These are phyloP conservation scores for Fusarium veterinarium DNA, from an alignment of 2,329 filamentous ascomycete species.

Conservation along the genomic window DNA sequence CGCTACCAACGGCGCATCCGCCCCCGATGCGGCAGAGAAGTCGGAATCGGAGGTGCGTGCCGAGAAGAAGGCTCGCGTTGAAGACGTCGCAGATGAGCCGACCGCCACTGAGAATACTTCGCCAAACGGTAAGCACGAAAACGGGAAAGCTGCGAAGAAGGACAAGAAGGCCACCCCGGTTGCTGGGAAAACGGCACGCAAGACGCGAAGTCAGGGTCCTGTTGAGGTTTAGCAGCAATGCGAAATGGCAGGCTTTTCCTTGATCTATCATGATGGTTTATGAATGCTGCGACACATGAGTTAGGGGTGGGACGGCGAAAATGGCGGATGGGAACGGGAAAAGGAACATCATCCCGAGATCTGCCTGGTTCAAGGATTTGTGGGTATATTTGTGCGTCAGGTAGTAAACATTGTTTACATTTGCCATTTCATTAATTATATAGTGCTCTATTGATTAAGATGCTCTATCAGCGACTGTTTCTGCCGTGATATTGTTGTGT, in stretches of 20 bases:
- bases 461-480: background rate
- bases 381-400: slow-evolving; percentile 33
- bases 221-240: slow-evolving; percentile 42
- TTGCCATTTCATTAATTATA: background rate
- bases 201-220: slow-evolving; percentile 58
- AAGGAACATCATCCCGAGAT: slow-evolving; percentile 15
- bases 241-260: background rate
- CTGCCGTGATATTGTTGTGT: background rate
- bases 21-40: slow-evolving; percentile 27
- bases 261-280: slow-evolving; percentile 12
- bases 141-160: slow-evolving; percentile 47
- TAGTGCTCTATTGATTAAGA: background rate
- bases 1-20: slow-evolving; percentile 32
- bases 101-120: slow-evolving; percentile 28
- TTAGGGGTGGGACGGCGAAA: slow-evolving; percentile 37
- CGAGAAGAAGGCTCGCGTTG: slow-evolving; percentile 57
- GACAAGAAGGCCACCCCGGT: slow-evolving; percentile 50
- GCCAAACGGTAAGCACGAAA: slow-evolving; percentile 45
- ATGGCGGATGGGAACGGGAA: slow-evolving; percentile 28
- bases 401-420: slow-evolving; percentile 29
- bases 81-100: slow-evolving; percentile 45
- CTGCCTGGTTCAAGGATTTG: slow-evolving; percentile 24
- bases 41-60: slow-evolving; percentile 46
- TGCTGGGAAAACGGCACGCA: slow-evolving; percentile 53
- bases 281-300: slow-evolving; percentile 12